Percentiles rank a stretch among this genome's conserved stretches.
Evolutionary conservation across 768 basidiomycete genomes (phyloP).

Genomic region (Podaxis mareebaensis): DNA sequence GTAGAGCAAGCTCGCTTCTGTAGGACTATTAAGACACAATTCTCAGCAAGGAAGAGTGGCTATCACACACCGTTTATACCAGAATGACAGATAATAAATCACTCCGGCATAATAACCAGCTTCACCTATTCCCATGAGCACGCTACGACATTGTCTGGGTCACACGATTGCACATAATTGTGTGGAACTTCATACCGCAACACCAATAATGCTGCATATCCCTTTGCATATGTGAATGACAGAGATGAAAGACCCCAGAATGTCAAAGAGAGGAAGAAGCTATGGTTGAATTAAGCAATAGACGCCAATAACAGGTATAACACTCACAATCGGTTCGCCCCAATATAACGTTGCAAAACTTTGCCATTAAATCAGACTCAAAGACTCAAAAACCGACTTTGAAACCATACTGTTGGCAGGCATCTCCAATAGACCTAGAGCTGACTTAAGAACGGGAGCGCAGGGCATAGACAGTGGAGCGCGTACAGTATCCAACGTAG

Average conservation of each 20-base stretch:
- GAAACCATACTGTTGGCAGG: conserved; percentile 47
- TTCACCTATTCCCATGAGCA: conserved; percentile 60
- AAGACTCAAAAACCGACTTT: background rate
- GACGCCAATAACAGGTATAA: background rate
- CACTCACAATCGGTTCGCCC: conserved; percentile 56
- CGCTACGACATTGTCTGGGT: conserved; percentile 30
- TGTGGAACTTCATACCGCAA: conserved; percentile 36
- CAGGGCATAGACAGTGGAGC: background rate
- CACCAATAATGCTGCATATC: conserved; percentile 48
- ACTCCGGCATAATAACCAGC: conserved; percentile 62
- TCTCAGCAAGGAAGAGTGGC: background rate
- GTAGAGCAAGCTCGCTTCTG: conserved; percentile 50
- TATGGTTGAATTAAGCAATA: conserved; percentile 20
- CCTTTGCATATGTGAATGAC: conserved; percentile 55
- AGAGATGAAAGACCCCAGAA: conserved; percentile 57
- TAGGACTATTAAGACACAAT: background rate
- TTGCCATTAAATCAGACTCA: background rate
- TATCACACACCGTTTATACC: conserved; percentile 43
- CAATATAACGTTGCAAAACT: conserved; percentile 59
- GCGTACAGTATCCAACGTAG: conserved; percentile 59
- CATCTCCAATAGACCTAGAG: conserved; percentile 52
- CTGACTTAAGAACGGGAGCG: background rate
- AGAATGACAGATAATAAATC: conserved; percentile 63
- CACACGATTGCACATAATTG: background rate
- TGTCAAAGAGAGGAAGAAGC: conserved; percentile 54